Evolutionary conservation across 2,329 filamentous ascomycete genomes (phyloP), one percentile per base, ranked within the genome.

Genomic region (Aspergillus brasiliensis): DNA sequence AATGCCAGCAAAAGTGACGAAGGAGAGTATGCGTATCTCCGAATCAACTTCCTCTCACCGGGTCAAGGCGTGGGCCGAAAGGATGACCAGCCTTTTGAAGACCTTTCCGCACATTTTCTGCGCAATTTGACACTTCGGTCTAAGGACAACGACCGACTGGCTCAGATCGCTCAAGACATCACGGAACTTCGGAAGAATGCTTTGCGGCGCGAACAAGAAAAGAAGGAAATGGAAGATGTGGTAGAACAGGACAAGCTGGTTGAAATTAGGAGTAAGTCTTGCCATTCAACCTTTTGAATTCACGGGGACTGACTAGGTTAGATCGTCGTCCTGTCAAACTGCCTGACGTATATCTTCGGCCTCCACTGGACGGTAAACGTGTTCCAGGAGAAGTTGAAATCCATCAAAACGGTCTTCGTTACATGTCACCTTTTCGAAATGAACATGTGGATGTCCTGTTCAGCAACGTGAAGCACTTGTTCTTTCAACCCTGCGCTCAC

Each of bases 151-250:
- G 87, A 92, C 62, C 88, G 94, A 63, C 92, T 99, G 74, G 89
- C 91, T 60, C 91, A 96, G 70, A 95, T 99, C 67, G 90, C 92
- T 11, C 90, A 90, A 62, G 91, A 96, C 72, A 98, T 99, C 69
- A 94, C 92, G 10, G 95, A 97, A 72, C 89, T 99, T 82, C 96
- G 97, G 81, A 96, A 95, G 74, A 91, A 94, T 67, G 88, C 91
- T 5, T 86, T 91, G 44, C 93, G 96, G 77, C 91, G 92, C 69
- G 95, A 99, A 77, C 93, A 97, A 71, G 94, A 97, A 78, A 97
- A 98, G 86, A 99, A 99, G 81, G 94, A 99, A 69, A 90, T 99
- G 90, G 95, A 99, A 75, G 95, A 99, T 77, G 95, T 99, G 21
- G 93, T 99, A 5, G 95, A 98, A 78, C 95, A 99, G 77, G 95